phyloP scores from a whole-genome alignment of 2,329 filamentous ascomycete species.

The Fusarium sp. region DNA sequence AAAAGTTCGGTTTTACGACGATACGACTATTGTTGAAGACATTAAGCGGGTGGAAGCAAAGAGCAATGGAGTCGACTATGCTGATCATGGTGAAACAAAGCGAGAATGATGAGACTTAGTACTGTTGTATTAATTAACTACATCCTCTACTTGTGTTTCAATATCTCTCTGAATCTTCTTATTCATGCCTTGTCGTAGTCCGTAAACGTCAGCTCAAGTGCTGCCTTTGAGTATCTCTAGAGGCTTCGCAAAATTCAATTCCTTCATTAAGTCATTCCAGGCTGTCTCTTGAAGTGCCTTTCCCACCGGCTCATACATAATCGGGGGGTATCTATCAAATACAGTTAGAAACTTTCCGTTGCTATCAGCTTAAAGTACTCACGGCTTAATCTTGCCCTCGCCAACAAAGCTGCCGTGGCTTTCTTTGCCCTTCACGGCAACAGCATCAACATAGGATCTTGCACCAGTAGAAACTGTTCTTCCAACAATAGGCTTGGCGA shows the following conservation, averaged over 20 bases:
- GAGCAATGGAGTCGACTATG: neutral
- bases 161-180: neutral
- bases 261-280: slow-evolving; percentile 37
- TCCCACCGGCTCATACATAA: slow-evolving; percentile 36
- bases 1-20: slow-evolving; percentile 4
- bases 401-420: slow-evolving; percentile 41
- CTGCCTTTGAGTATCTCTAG: slow-evolving; percentile 1
- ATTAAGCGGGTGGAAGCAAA: neutral
- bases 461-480: slow-evolving; percentile 28
- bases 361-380: neutral
- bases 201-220: neutral
- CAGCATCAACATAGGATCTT: slow-evolving; percentile 37
- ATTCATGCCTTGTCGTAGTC: no score
- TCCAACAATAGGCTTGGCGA: slow-evolving; percentile 14
- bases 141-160: neutral
- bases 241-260: slow-evolving; percentile 34
- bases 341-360: neutral
- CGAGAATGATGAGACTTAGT: neutral
- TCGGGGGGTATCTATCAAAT: slow-evolving; percentile 11
- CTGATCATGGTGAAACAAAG: neutral
- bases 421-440: slow-evolving; percentile 28
- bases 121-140: neutral
- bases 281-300: slow-evolving; percentile 25
- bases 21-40: neutral
- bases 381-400: slow-evolving; percentile 42